Evolutionary conservation across 1,284 basidiomycete genomes (phyloP).

Genomic region (Apiotrichum domesticum): DNA sequence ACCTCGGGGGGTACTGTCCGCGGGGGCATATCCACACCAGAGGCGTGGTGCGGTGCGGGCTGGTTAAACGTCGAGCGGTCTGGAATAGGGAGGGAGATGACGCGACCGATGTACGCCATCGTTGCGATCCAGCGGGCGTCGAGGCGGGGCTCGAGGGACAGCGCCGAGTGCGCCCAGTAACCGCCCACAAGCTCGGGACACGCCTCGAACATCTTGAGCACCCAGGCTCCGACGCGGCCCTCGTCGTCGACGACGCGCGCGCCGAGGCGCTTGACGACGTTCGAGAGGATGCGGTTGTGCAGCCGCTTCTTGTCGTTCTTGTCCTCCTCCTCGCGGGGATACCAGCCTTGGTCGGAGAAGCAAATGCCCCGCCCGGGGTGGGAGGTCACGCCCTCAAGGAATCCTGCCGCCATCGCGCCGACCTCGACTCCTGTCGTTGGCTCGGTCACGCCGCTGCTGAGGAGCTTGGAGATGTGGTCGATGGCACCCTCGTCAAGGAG

Average conservation of each 20-base stretch:
- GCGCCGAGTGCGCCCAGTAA: conserved; percentile 67
- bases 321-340: conserved; percentile 54
- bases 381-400: conserved; percentile 78
- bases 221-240: conserved; percentile 72
- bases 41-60: conserved; percentile 22
- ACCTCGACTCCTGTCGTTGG: conserved; percentile 50
- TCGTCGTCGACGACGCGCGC: conserved; percentile 71
- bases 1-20: conserved; percentile 68
- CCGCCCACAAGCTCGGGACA: conserved; percentile 81
- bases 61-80: conserved; percentile 53
- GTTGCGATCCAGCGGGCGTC: conserved; percentile 86
- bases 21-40: conserved; percentile 48
- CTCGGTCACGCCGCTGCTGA: conserved; percentile 66
- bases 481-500: conserved; percentile 52
- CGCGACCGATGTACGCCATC: conserved; percentile 68
- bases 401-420: conserved; percentile 78
- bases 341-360: conserved; percentile 87
- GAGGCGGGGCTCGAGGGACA: conserved; percentile 78
- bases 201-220: conserved; percentile 65
- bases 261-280: conserved; percentile 61
- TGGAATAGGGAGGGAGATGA: conserved; percentile 71
- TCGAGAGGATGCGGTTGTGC: conserved; percentile 78
- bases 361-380: conserved; percentile 78
- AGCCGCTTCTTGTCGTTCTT: conserved; percentile 49
- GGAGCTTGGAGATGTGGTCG: conserved; percentile 67